Evolutionary conservation across 176 grass and related monocot species (phyloP).

Genomic region (Paspalum vaginatum): DNA sequence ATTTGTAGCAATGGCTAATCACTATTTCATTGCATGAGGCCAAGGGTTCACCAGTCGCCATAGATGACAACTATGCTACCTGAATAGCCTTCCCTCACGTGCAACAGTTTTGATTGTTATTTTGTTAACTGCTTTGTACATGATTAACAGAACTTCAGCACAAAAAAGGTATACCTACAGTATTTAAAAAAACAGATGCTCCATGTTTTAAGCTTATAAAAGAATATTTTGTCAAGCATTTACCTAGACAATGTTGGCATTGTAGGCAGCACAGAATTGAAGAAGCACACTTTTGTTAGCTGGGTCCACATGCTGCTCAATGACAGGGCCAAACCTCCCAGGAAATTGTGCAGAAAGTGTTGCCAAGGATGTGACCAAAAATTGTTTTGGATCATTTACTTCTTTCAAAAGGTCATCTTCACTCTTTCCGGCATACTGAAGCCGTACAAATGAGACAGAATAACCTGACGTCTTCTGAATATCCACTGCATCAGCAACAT

Average conservation of each 20-base stretch:
- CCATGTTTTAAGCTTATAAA: constrained; percentile 12
- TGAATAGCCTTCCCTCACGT: neutral
- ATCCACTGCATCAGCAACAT: constrained; percentile 57
- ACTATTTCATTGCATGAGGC: neutral
- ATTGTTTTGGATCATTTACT: constrained; percentile 86
- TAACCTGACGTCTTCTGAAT: constrained; percentile 69
- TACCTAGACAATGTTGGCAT: constrained; percentile 89
- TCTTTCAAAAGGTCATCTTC: constrained; percentile 93
- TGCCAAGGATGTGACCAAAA: constrained; percentile 73
- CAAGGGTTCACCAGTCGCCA: neutral
- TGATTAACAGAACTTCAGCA: neutral
- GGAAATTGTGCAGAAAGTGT: constrained; percentile 72
- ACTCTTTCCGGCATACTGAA: constrained; percentile 89
- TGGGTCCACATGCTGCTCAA: constrained; percentile 76
- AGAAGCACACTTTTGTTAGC: constrained; percentile 76
- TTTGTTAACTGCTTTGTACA: neutral
- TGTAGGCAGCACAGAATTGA: constrained; percentile 82
- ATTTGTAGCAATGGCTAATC: constrained; percentile 11
- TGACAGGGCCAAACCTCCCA: constrained; percentile 73
- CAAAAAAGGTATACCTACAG: neutral
- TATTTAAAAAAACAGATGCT: neutral
- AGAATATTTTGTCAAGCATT: constrained; percentile 26
- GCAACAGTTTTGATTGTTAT: neutral
- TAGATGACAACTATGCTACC: constrained; percentile 8
- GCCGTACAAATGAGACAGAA: constrained; percentile 84